Evolutionary conservation across 2,329 filamentous ascomycete species (phyloP).

Genomic region (Emergomyces africanus): DNA sequence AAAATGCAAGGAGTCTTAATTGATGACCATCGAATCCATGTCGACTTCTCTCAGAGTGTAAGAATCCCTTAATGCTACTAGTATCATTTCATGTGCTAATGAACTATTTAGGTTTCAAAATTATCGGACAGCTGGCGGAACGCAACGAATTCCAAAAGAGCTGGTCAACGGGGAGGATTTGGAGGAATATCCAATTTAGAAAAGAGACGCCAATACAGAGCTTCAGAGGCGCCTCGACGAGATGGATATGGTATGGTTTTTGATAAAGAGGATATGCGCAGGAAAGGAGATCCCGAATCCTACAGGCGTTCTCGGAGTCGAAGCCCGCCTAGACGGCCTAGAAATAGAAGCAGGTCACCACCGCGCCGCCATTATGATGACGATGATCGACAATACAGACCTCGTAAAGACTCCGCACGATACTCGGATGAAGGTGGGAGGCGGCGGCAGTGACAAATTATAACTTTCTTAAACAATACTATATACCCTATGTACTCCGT

Average conservation of each 20-base stretch:
- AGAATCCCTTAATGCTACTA: slow-evolving; percentile 23
- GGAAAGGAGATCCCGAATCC: slow-evolving; percentile 21
- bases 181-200: slow-evolving; percentile 81
- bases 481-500: background rate
- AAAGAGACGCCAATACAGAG: slow-evolving; percentile 79
- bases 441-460: slow-evolving; percentile 1
- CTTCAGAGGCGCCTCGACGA: slow-evolving; percentile 40
- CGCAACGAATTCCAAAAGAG: slow-evolving; percentile 69
- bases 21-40: slow-evolving; percentile 93
- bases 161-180: slow-evolving; percentile 60
- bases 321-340: slow-evolving; percentile 31
- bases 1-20: slow-evolving; percentile 98
- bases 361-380: slow-evolving; percentile 21
- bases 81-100: slow-evolving; percentile 14
- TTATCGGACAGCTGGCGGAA: slow-evolving; percentile 82
- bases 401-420: slow-evolving; percentile 12
- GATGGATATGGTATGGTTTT: slow-evolving; percentile 67
- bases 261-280: slow-evolving; percentile 55
- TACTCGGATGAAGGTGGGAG: slow-evolving; percentile 16
- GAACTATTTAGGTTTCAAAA: slow-evolving; percentile 44
- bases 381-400: slow-evolving; percentile 9
- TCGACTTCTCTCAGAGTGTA: slow-evolving; percentile 96
- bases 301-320: slow-evolving; percentile 12
- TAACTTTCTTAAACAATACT: background rate
- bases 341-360: slow-evolving; percentile 18